Evolutionary conservation across 805 yeast species (phyloP).

Genomic region (Phaffomyces antillensis): DNA sequence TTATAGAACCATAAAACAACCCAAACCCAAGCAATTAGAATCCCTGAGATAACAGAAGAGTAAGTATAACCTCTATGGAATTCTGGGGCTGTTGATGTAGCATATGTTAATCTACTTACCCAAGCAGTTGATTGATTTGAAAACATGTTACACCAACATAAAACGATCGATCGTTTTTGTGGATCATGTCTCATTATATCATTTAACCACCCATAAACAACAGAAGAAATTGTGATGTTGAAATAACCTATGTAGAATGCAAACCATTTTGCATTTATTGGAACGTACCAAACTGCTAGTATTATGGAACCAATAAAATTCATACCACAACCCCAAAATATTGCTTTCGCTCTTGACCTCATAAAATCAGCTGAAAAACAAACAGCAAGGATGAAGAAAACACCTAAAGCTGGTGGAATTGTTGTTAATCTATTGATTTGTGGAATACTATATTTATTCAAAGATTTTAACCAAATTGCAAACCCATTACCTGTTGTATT

Average conservation of each 20-base stretch:
- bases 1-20: slow-evolving; percentile 21
- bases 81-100: slow-evolving; percentile 48
- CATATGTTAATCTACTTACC: slow-evolving; percentile 26
- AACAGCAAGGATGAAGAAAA: slow-evolving; percentile 3
- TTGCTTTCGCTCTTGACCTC: slow-evolving; percentile 35
- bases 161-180: slow-evolving; percentile 42
- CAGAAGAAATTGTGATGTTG: slow-evolving; percentile 1
- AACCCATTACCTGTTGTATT: slow-evolving; percentile 35
- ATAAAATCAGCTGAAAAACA: slow-evolving; percentile 26
- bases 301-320: slow-evolving; percentile 39
- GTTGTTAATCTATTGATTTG: slow-evolving; percentile 29
- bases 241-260: slow-evolving; percentile 32
- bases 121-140: slow-evolving; percentile 47
- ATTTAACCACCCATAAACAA: slow-evolving; percentile 45
- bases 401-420: slow-evolving; percentile 26
- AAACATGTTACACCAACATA: slow-evolving; percentile 38
- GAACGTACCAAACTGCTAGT: slow-evolving; percentile 44
- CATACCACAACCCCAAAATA: slow-evolving; percentile 35
- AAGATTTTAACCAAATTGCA: slow-evolving; percentile 40
- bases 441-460: slow-evolving; percentile 29
- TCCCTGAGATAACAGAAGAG: slow-evolving; percentile 17
- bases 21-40: slow-evolving; percentile 21
- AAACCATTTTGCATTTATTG: slow-evolving; percentile 45
- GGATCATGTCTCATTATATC: slow-evolving; percentile 51
- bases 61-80: slow-evolving; percentile 44